A percentile compares a stretch with the other conserved stretches of the same genome.
Evolutionary conservation across 305 asterid species (phyloP).

Genomic region (Nicotiana rustica): DNA sequence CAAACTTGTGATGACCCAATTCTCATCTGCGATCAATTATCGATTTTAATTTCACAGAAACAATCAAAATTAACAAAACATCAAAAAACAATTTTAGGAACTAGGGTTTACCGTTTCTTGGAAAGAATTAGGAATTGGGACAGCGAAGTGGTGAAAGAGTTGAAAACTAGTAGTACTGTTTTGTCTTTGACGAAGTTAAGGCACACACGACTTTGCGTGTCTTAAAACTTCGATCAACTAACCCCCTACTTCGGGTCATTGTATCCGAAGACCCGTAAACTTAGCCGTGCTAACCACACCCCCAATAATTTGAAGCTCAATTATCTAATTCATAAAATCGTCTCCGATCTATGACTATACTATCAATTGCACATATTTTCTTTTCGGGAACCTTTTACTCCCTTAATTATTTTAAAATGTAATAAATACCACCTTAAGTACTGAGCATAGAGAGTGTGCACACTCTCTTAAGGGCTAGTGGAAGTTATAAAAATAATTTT

Average conservation of each 20-base stretch:
- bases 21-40: slow-evolving; percentile 34
- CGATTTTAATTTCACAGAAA: not conserved
- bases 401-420: too few species aligned
- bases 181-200: slow-evolving; percentile 28
- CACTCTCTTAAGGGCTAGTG: too few species aligned
- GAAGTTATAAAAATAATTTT: too few species aligned
- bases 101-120: slow-evolving; percentile 27
- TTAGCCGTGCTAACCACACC: too few species aligned
- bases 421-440: too few species aligned
- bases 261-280: not conserved
- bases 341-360: too few species aligned
- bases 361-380: too few species aligned
- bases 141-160: slow-evolving; percentile 14
- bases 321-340: too few species aligned
- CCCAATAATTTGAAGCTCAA: too few species aligned
- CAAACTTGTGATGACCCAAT: slow-evolving; percentile 15
- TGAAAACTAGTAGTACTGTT: not conserved
- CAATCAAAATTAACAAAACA: not conserved
- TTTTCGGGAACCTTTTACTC: too few species aligned
- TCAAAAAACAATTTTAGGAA: not conserved
- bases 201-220: not conserved
- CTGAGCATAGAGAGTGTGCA: too few species aligned
- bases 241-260: not conserved
- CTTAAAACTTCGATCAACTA: not conserved
- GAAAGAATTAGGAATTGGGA: not conserved